Evolutionary conservation across 2,329 filamentous ascomycete species (phyloP), one percentile per base, ranked within the genome.

Genomic region (Hypoxylon sp.): DNA sequence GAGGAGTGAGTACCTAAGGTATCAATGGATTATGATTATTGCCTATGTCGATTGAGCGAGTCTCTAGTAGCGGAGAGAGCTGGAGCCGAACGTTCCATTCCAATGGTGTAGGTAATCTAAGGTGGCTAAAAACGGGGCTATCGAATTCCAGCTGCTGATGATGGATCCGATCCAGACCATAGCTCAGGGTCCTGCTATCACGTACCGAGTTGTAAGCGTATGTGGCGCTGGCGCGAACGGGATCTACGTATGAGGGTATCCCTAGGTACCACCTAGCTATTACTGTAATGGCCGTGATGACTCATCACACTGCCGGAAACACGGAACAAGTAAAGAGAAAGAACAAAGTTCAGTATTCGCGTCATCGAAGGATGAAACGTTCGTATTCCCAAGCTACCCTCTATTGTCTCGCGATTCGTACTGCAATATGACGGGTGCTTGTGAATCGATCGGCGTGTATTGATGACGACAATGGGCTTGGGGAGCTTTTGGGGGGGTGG

Each of bases 1-100:
- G 44, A 46, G 57, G 26, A 57, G 46, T 12, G 6, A 42, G 33
- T 32, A 33, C 38, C 20, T 45, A 12, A 26, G 45, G 33, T 32
- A 33, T 28, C 20, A 51, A 12, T 18, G 3, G 20, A 48, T 20
- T 48, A 28, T 28, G 18, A 16, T 36, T 38, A 32, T 52, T n/a
- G n/a, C n/a, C n/a, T n/a, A n/a, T n/a, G n/a, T n/a, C n/a, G n/a
- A n/a, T n/a, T n/a, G n/a, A n/a, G n/a, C n/a, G n/a, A n/a, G n/a
- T n/a, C n/a, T n/a, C n/a, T 32, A 4, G 9, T 32, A 11, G 11
- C 11, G 4, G 30, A 32, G 9, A 32, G 9, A 8, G 30, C 11
- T 44, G 20, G 5, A 11, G 11, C 2, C 24, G 11, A 22, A 20
- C 18, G 11, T 22, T 22, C 18, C 40, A 24, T 20, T 20, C 20